A percentile compares a stretch with the other conserved stretches of the same genome.
Conservation (phyloP, 768 basidiomycete species). For the Mycena rebaudengoi region DNA sequence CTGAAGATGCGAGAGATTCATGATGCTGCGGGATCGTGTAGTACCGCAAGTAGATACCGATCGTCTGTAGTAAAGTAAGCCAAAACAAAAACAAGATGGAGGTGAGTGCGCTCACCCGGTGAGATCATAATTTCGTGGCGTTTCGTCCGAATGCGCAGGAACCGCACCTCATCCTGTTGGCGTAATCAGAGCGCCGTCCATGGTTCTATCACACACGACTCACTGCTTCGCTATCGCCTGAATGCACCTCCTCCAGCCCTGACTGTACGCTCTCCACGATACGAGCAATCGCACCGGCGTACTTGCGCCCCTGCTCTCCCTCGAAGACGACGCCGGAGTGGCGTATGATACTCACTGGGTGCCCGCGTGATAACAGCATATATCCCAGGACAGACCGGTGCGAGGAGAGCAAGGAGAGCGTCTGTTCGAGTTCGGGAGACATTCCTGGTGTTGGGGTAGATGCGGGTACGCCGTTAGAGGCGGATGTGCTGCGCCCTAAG, state of each 20-base stretch:
- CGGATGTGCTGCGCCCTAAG: background rate
- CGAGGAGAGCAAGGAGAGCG: constrained; percentile 75
- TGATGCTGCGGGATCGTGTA: constrained; percentile 76
- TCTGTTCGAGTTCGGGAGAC: constrained; percentile 86
- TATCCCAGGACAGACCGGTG: constrained; percentile 90
- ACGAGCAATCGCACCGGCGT: constrained; percentile 73
- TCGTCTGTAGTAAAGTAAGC: constrained; percentile 60
- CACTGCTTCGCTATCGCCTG: constrained; percentile 66
- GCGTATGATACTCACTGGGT: constrained; percentile 80
- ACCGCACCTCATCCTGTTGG: constrained; percentile 81
- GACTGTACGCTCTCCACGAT: constrained; percentile 82
- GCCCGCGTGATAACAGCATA: constrained; percentile 79
- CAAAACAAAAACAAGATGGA: background rate
- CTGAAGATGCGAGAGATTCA: too few relatives aligned
- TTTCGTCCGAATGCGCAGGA: constrained; percentile 91
- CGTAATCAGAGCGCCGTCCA: background rate
- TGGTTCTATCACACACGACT: constrained; percentile 35
- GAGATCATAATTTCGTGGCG: constrained; percentile 95
- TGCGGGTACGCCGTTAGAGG: constrained; percentile 11
- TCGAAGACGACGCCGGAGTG: constrained; percentile 88
- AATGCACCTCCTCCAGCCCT: constrained; percentile 83
- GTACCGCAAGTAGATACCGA: constrained; percentile 82
- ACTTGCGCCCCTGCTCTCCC: constrained; percentile 81
- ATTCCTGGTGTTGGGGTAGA: constrained; percentile 40
- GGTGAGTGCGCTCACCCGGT: constrained; percentile 65